Base-by-base conservation (phyloP, 805 yeast species). In the Diddensiella caesifluorescens region DNA sequence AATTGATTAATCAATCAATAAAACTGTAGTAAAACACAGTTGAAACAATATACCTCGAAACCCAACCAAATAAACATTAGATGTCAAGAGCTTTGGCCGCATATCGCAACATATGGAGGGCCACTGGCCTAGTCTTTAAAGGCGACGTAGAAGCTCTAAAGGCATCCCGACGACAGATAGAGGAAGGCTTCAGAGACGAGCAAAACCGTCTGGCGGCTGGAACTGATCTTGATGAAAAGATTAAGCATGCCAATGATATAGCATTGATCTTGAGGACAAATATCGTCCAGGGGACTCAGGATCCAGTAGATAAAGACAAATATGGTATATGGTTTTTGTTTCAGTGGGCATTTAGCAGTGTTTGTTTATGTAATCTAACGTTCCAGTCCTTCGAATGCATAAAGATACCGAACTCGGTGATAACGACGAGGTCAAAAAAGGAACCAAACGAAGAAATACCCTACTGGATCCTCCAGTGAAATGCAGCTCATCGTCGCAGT, bases 321-420 rank as follows among this genome's bases (percentile, higher is more conserved):
- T 51, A 41, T 41, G 42, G 60, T 56, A 38, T 39, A 54, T 52
- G 29, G 19, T 33, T 23, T 9, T 13, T 13, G 22, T n/a, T n/a
- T n/a, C n/a, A n/a, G n/a, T n/a, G n/a, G n/a, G n/a, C n/a, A n/a
- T n/a, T n/a, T n/a, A n/a, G n/a, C n/a, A n/a, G n/a, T n/a, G n/a
- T n/a, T n/a, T n/a, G n/a, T n/a, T n/a, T n/a, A n/a, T 12, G 12
- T 25, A 26, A 26, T 20, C 32, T 34, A 23, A 40, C 48, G 37
- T 51, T n/a, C n/a, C 40, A 58, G 62, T 64, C 38, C 69, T 90
- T 54, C 81, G 81, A 51, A 79, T 90, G 51, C 96, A 87, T 57
- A 64, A 75, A 37, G 77, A 82, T 36, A 84, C 94, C 0, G 97
- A 90, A 62, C 67, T 90, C 39, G 97, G 97, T 15, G 95, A 88